Evolutionary conservation across 140 eudicot genomes (phyloP), one percentile per base, ranked within the genome.

Genomic region (Flaveria floridana): DNA sequence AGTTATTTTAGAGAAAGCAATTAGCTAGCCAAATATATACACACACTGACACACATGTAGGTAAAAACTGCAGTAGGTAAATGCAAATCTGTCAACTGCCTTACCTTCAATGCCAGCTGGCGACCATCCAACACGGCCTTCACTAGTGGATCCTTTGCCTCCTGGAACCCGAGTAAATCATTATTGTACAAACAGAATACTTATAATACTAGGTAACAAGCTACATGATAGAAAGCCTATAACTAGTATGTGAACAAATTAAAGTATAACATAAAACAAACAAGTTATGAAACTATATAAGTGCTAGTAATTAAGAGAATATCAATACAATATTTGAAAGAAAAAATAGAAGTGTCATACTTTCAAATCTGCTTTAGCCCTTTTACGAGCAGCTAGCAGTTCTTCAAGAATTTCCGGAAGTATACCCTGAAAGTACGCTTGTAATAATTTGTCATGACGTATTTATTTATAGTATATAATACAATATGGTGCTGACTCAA

Each of bases 391-490:
- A 76, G 96, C 81, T 77, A 95, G 73, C 65, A 95, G 89, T 80
- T 95, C 99, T 86, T 95, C 99, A 78, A 95, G 99, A 82, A 95
- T 95, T 84, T 95, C 99, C 0, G 99, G 99, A 87, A 95, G 99
- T 84, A 95, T 95, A 73, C 99, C 99, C 99, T 95, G 96, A 86
- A 72, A 65, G 23, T 65, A 53, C 15, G 55, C 65, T 15, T 73
- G 30, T 14, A 70, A 53, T 68, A 28, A 26, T 55, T 74, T 69
- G 28, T 67, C 61, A 72, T 6, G 58, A 77, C 42, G 39, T 61
- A 10, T 23, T 69, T 65, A 46, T 72, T 58, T 65, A 68, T 10
- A 16, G n/a, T 18, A 13, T 34, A 64, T 15, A 14, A 51, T 37
- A 63, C 21, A 68, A 52, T 9, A 71, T 56, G 56, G 68, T 23